Evolutionary conservation across 2,329 filamentous ascomycete genomes (phyloP).

Genomic region (Pestalotiopsis sp.): DNA sequence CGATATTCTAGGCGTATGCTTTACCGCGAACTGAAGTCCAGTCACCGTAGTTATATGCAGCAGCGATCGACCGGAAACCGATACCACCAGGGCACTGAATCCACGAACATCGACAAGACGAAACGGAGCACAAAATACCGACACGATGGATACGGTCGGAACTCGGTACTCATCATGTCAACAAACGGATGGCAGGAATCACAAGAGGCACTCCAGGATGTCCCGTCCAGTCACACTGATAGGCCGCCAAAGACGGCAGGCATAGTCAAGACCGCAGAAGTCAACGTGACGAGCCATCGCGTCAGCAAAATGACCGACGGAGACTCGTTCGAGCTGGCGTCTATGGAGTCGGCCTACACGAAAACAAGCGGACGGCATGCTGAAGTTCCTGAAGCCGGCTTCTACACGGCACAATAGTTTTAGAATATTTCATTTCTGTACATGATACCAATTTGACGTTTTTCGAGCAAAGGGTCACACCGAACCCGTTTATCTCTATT

Average conservation of each 20-base stretch:
- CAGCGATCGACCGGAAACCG: conserved; percentile 20
- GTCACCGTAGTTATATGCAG: conserved; percentile 28
- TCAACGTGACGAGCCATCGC: conserved; percentile 28
- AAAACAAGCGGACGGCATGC: background rate
- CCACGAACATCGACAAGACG: conserved; percentile 13
- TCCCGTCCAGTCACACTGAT: background rate
- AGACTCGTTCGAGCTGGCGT: conserved; percentile 20
- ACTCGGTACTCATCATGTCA: conserved; percentile 36
- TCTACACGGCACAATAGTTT: conserved; percentile 2
- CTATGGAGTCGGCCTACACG: conserved; percentile 6
- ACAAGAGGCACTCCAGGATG: conserved; percentile 32
- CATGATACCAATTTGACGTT: conserved; percentile 6
- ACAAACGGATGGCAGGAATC: conserved; percentile 34
- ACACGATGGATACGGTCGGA: conserved; percentile 18
- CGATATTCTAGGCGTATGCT: conserved; percentile 32
- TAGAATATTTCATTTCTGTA: background rate
- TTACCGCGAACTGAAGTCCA: conserved; percentile 35
- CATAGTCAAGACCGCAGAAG: conserved; percentile 34
- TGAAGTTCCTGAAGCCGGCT: background rate
- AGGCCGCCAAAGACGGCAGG: conserved; percentile 20
- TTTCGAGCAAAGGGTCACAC: background rate
- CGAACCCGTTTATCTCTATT: too few species aligned
- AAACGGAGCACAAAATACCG: conserved; percentile 27
- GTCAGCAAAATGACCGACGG: conserved; percentile 13
- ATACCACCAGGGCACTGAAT: background rate